Base-by-base conservation (phyloP, 305 asterid genomes). In the Stenogyne calaminthoides region DNA sequence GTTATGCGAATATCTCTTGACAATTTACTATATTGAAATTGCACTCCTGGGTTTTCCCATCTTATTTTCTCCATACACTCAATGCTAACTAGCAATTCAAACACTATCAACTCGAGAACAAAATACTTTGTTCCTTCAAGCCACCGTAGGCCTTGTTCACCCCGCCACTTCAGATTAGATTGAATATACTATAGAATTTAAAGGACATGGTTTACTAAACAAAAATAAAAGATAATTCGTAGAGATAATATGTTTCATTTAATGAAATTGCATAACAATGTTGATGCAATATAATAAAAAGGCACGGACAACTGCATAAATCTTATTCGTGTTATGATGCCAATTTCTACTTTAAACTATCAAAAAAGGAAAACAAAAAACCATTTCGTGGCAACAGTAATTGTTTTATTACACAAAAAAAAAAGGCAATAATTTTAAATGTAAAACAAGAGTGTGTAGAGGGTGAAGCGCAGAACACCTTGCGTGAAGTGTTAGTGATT, bases 401-500 rank as follows among this genome's bases (percentile, higher is more conserved):
- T 16, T 34, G 19, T 34, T 20, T 16, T 62, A 61, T 39, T 46
- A 39, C 56, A 69, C 61, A 61, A 54, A 47, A 46, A 54, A 47
- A 46, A 20, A 32, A 11, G 52, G 58, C 49, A 9, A 60, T 44
- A 39, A 51, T 60, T 71, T 65, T 9, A 73, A 42, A 71, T 40
- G 57, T 42, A 70, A 59, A 54, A 19, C 37, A 73, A 51, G 65
- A 7, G 55, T 75, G 76, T 67, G 77, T 64, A 61, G 64, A 75
- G 67, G 15, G 27, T 19, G 49, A 68, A 69, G 77, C 67, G 67
- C 72, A 64, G 52, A 78, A 77, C 67, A 92, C 99, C 98, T 95
- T 95, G 89, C 97, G 98, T 59, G 95, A 80, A 74, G 80, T 85
- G 82, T 81, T 89, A 20, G 84, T 89, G 84, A 92, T 83, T 67